Base-by-base conservation (phyloP, 2,329 filamentous ascomycete species). In the Penicillium fuscoglaucum region DNA sequence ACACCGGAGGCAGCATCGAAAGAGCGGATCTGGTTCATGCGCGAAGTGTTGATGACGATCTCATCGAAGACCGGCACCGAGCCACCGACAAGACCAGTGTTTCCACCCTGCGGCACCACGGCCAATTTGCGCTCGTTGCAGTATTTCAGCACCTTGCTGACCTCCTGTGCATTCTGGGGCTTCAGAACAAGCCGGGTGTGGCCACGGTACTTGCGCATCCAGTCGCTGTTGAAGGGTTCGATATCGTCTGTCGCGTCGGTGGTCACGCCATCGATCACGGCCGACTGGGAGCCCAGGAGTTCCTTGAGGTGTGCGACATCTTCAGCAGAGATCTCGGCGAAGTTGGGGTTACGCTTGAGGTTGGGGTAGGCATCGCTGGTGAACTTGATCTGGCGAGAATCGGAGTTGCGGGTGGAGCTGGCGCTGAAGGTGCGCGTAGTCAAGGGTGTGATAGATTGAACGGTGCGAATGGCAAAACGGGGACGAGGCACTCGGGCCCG, bases 121-220 rank as follows among this genome's bases (percentile, higher is more conserved):
- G 95, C 95, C 62, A 99, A 84, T 78, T 87, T 86, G 69, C 93
- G 88, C 67, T 96, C 88, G 76, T 98, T 98, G 84, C 95, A 99
- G 82, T 98, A 97, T 75, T 89, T 88, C 68, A 99, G 78, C 59
- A 98, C 88, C 78, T 89, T 84, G 84, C 91, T 96, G 68, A 98
- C 90, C 76, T 99, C 89, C 69, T 93, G 87, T 0, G 91, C 93
- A 17, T 86, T 89, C 52, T 83, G 85, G 12, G 95, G 95, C 78
- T 92, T 96, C 62, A 99, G 79, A 5, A 98, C 92, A 28, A 99
- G 80, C 70, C 88, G 87, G 61, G 90, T 87, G 76, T 97, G 92
- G 31, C 95, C 96, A 61, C 90, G 88, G 80, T 96, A 99, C 79
- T 99, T 99, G 77, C 90, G 88, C 93, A 99, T 97, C 95, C 96